Evolutionary conservation across 352 stramenopile genomes (phyloP).

Genomic region (Pythium grandisporangium): DNA sequence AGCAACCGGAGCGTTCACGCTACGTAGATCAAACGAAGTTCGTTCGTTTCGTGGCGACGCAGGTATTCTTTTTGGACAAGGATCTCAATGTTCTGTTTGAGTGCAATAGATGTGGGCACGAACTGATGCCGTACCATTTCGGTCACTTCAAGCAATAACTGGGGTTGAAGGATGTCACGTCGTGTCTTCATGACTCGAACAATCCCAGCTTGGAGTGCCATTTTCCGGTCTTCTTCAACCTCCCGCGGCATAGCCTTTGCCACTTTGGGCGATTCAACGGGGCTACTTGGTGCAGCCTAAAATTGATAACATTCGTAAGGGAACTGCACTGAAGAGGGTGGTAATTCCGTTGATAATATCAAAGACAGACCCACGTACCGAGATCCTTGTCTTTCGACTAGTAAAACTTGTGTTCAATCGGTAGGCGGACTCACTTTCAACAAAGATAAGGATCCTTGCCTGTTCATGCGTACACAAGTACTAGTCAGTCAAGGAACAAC

Average conservation of each 20-base stretch:
- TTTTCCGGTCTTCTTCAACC: constrained; percentile 84
- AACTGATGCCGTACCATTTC: constrained; percentile 74
- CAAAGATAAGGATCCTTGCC: constrained; percentile 39
- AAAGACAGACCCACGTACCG: constrained; percentile 1
- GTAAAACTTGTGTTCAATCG: too few species aligned
- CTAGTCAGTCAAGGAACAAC: neutral
- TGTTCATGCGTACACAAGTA: constrained; percentile 7
- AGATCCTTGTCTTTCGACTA: constrained; percentile 17
- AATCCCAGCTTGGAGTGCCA: constrained; percentile 77
- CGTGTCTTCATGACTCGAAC: constrained; percentile 79
- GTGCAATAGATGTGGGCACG: constrained; percentile 35
- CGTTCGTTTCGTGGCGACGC: constrained; percentile 48
- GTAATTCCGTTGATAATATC: too few species aligned
- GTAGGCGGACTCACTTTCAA: too few species aligned
- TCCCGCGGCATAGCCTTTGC: constrained; percentile 41
- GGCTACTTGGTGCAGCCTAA: constrained; percentile 41
- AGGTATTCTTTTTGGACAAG: constrained; percentile 83
- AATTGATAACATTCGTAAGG: neutral
- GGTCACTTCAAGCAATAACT: constrained; percentile 54
- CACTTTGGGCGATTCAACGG: constrained; percentile 59
- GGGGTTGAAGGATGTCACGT: constrained; percentile 53
- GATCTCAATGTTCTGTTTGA: constrained; percentile 80
- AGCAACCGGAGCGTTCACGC: constrained; percentile 35
- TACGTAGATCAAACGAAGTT: constrained; percentile 59
- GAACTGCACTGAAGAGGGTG: too few species aligned